Evolutionary conservation across 305 asterid genomes (phyloP).

Genomic region (Ilex paraguariensis): DNA sequence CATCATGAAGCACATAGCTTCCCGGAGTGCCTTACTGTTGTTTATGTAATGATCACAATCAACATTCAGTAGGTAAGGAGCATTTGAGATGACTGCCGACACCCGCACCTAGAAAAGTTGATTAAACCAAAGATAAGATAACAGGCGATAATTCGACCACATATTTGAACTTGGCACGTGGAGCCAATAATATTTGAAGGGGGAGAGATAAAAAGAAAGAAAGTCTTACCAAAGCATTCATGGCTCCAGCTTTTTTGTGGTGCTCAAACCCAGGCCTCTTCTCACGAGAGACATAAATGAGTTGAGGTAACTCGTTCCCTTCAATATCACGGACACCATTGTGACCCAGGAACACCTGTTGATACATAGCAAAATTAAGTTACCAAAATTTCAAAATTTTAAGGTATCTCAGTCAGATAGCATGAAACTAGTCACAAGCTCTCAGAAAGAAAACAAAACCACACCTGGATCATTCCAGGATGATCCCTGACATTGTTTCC

Average conservation of each 20-base stretch:
- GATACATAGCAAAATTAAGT: conserved; percentile 7
- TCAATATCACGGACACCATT: conserved; percentile 84
- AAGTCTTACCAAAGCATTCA: conserved; percentile 81
- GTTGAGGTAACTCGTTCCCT: conserved; percentile 91
- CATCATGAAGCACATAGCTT: conserved; percentile 99
- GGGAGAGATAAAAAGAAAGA: conserved; percentile 1
- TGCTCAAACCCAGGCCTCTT: conserved; percentile 96
- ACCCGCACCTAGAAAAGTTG: conserved; percentile 61
- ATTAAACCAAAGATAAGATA: not conserved
- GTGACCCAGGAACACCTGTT: conserved; percentile 87
- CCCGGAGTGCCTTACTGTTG: conserved; percentile 92
- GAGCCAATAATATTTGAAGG: not conserved
- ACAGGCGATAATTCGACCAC: not conserved
- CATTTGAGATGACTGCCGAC: conserved; percentile 91
- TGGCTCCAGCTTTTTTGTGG: conserved; percentile 98
- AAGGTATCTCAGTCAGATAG: not conserved
- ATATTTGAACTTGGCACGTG: no score
- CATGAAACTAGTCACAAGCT: not conserved
- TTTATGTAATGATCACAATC: conserved; percentile 99
- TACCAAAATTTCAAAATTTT: no score
- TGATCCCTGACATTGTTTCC: conserved; percentile 95
- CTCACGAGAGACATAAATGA: conserved; percentile 94
- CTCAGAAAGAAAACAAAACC: conserved; percentile 1
- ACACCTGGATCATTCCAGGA: conserved; percentile 99
- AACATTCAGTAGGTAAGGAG: conserved; percentile 88